A percentile compares a stretch with the other conserved stretches of the same genome.
Evolutionary conservation across 257 asterid species (phyloP).

Genomic region (Primulina eburnea): DNA sequence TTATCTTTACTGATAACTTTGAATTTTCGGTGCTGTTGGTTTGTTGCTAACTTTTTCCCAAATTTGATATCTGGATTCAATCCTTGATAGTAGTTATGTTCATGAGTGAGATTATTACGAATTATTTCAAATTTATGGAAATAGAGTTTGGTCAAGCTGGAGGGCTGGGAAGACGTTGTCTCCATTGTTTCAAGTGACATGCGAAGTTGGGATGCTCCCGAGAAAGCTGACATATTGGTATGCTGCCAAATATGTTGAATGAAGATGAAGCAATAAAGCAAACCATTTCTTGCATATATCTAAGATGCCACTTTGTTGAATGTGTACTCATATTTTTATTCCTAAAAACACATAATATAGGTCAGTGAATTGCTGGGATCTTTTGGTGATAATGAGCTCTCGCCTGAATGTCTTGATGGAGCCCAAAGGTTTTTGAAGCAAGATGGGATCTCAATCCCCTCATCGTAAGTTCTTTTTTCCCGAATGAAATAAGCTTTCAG

Average conservation of each 20-base stretch:
- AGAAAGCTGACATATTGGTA: constrained; percentile 97
- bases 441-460: constrained; percentile 92
- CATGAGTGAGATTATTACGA: constrained; percentile 20
- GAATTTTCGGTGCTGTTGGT: background rate
- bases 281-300: constrained; percentile 1
- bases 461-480: constrained; percentile 52
- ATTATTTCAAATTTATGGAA: constrained; percentile 19
- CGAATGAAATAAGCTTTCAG: constrained; percentile 7
- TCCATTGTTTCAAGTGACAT: constrained; percentile 87
- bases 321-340: constrained; percentile 3
- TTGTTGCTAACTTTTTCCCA: constrained; percentile 1
- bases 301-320: constrained; percentile 3
- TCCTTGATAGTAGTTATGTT: constrained; percentile 6
- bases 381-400: constrained; percentile 97
- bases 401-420: constrained; percentile 99
- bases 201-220: constrained; percentile 96
- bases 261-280: background rate
- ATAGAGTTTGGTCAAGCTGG: constrained; percentile 93
- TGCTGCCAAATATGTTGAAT: constrained; percentile 1
- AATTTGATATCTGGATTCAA: constrained; percentile 10
- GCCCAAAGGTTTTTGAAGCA: constrained; percentile 91
- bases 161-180: constrained; percentile 86
- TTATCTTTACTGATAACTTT: background rate
- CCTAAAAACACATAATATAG: constrained; percentile 38
- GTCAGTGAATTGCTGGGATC: constrained; percentile 98